Conservation (phyloP, 2,329 filamentous ascomycete species). For the Fonsecaea nubica region DNA sequence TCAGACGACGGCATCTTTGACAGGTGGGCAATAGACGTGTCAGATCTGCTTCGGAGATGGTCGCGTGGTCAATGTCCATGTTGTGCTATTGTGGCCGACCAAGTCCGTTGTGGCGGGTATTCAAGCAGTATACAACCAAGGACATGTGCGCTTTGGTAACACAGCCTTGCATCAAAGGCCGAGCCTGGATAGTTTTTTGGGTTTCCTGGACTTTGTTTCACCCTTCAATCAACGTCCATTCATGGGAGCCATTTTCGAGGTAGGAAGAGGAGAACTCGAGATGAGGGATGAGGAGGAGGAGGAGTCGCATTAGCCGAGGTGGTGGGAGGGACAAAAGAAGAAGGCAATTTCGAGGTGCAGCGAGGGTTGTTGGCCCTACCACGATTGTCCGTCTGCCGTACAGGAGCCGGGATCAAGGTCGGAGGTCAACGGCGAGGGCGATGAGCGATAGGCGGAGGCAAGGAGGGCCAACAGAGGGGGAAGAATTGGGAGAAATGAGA, state of each 20-base stretch:
- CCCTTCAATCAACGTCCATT: constrained; percentile 12
- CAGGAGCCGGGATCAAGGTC: not conserved
- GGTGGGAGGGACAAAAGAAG: not conserved
- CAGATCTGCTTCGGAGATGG: constrained; percentile 41
- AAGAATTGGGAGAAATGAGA: not conserved
- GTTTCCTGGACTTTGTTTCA: not conserved
- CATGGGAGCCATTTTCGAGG: not conserved
- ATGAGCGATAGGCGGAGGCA: not conserved
- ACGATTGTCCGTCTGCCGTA: not conserved
- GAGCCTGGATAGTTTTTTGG: not conserved
- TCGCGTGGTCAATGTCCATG: constrained; percentile 36
- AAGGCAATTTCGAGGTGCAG: constrained; percentile 2
- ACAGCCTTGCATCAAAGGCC: constrained; percentile 32
- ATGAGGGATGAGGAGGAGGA: not conserved
- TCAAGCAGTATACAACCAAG: constrained; percentile 22
- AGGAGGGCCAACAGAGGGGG: not conserved
- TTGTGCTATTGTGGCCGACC: constrained; percentile 30
- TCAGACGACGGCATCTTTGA: constrained; percentile 41
- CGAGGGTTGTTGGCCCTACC: not conserved
- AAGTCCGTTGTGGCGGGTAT: constrained; percentile 33
- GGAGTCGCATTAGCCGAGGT: constrained; percentile 19
- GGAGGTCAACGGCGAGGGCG: not conserved
- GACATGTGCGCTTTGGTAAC: constrained; percentile 36
- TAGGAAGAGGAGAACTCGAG: not conserved
- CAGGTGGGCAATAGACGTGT: constrained; percentile 41